These are phyloP conservation scores for Neurospora hispaniola DNA, from an alignment of 495 filamentous ascomycete genomes.

Conservation along the genomic window DNA sequence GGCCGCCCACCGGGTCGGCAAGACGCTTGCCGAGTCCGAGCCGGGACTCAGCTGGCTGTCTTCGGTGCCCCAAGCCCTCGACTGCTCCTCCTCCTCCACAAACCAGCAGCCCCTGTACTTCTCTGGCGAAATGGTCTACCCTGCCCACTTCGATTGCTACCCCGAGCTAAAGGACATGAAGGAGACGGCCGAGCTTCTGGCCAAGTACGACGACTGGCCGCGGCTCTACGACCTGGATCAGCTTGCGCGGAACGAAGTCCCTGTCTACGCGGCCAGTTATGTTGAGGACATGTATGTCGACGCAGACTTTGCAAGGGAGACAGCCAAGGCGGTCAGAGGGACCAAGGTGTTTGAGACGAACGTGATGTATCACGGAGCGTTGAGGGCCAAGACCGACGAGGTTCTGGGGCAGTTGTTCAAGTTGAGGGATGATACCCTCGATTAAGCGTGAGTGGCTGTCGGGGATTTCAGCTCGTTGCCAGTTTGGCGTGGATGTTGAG, in stretches of 20 bases:
- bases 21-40: constrained; percentile 22
- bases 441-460: constrained; percentile 32
- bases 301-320: constrained; percentile 57
- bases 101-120: constrained; percentile 53
- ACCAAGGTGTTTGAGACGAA: constrained; percentile 80
- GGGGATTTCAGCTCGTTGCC: neutral
- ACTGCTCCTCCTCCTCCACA: neutral
- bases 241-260: constrained; percentile 68
- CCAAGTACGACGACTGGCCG: constrained; percentile 54
- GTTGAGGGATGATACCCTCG: constrained; percentile 60
- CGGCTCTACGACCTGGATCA: constrained; percentile 64
- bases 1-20: constrained; percentile 38
- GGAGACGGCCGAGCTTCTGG: constrained; percentile 59
- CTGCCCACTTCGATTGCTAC: constrained; percentile 69
- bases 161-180: constrained; percentile 55
- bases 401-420: constrained; percentile 60
- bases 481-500: neutral
- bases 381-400: constrained; percentile 61
- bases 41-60: constrained; percentile 24
- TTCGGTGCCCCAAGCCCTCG: constrained; percentile 5
- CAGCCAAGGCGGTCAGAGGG: constrained; percentile 63
- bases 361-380: constrained; percentile 71
- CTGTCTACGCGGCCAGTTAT: constrained; percentile 79
- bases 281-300: constrained; percentile 95
- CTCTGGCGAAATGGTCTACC: constrained; percentile 87